phyloP scores from a whole-genome alignment of 306 rosid species.

The Corylus heterophylla region DNA sequence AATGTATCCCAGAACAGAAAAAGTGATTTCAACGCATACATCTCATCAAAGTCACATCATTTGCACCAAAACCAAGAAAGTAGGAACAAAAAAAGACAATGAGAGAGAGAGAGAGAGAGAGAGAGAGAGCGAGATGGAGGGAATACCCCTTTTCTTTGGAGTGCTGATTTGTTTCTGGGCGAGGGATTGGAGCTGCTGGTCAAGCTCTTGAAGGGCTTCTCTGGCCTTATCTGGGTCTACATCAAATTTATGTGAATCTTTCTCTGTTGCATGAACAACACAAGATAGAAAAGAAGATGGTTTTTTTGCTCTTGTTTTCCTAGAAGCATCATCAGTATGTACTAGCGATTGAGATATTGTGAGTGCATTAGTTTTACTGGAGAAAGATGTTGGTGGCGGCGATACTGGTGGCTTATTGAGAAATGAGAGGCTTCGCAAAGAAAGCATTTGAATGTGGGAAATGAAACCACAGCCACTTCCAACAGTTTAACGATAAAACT shows the following conservation, averaged over 20 bases:
- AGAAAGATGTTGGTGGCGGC: slow-evolving; percentile 5
- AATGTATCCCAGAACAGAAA: not conserved
- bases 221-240: slow-evolving; percentile 79
- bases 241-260: slow-evolving; percentile 67
- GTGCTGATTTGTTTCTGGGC: slow-evolving; percentile 47
- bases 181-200: slow-evolving; percentile 67
- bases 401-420: slow-evolving; percentile 32
- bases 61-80: not conserved
- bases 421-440: slow-evolving; percentile 34
- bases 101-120: not conserved
- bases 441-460: slow-evolving; percentile 37
- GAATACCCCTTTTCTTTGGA: slow-evolving; percentile 53
- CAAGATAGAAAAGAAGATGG: slow-evolving; percentile 22
- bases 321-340: slow-evolving; percentile 16
- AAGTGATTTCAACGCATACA: not conserved
- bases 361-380: not conserved
- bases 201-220: slow-evolving; percentile 79
- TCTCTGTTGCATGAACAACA: slow-evolving; percentile 46
- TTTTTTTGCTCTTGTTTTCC: slow-evolving; percentile 13
- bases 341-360: not conserved
- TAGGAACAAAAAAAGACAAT: not conserved
- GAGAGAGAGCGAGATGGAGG: slow-evolving; percentile 14
- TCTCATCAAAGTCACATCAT: not conserved
- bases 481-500: not conserved
- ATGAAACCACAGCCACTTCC: slow-evolving; percentile 23